These are phyloP conservation scores for Penicillium sp. DNA, from an alignment of 2,329 filamentous ascomycete species.

Conservation along the genomic window DNA sequence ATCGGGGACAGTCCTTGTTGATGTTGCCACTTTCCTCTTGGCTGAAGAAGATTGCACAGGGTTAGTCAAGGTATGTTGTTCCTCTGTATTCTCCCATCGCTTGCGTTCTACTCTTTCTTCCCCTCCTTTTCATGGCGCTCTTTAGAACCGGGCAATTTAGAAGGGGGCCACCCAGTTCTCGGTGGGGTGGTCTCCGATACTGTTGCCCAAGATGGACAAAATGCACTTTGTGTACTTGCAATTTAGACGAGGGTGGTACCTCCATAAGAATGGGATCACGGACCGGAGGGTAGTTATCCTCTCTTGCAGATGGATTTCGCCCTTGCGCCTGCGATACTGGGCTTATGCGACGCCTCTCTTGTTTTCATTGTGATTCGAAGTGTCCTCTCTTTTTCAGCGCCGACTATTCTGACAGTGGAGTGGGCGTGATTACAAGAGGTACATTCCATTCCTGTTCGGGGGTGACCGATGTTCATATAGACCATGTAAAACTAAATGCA, in stretches of 20 bases:
- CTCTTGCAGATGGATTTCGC: conserved; percentile 38
- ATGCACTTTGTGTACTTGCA: conserved; percentile 7
- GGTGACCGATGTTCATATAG: conserved; percentile 1
- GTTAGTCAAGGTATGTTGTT: conserved; percentile 37
- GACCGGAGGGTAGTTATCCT: conserved; percentile 33
- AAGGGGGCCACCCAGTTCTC: conserved; percentile 50
- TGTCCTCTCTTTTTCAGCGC: conserved; percentile 17
- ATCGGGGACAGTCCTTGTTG: conserved; percentile 69
- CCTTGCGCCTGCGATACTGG: conserved; percentile 15
- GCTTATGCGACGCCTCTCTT: conserved; percentile 3
- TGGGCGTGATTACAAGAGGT: conserved; percentile 37
- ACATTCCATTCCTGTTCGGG: conserved; percentile 27
- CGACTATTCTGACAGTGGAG: conserved; percentile 23
- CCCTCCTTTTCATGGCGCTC: background rate
- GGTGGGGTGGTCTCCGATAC: conserved; percentile 57
- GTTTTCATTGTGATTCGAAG: conserved; percentile 1
- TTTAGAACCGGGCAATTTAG: conserved; percentile 47
- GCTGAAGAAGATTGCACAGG: conserved; percentile 60
- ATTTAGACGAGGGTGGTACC: background rate
- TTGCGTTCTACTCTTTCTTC: conserved; percentile 1
- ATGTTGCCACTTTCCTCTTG: conserved; percentile 73
- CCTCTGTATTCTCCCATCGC: conserved; percentile 2
- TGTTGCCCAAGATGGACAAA: conserved; percentile 52
- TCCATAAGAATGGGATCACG: background rate
- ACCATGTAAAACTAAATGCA: conserved; percentile 11